Evolutionary conservation across 1,139 yeast genomes (phyloP), one percentile per base, ranked within the genome.

Genomic region (Zygosaccharomyces pseudobailii): DNA sequence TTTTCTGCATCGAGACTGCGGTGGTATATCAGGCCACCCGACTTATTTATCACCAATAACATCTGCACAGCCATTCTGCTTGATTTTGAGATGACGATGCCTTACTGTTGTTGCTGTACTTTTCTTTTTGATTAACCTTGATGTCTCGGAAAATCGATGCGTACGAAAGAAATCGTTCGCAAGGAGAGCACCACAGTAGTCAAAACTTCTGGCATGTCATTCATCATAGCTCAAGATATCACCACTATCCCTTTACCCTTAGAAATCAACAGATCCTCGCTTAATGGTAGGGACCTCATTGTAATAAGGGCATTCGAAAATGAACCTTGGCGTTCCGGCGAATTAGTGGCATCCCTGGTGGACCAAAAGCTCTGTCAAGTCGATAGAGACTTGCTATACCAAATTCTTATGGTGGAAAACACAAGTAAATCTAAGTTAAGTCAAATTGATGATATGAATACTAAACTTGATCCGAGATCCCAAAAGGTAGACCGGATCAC

Each of bases 1-100:
- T 83, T 68, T 1, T 81, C 83, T 2, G 80, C 76, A 34, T 73
- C 71, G 52, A 85, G 74, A 57, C 88, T 95, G 46, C 79, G 77
- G 59, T 87, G 96, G 67, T 87, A 92, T 7, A 92, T 78, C 40
- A 92, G 76, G 0, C 97, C 97, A 3, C 98, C 98, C 1, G 97
- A 94, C 60, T 80, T 83, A 65, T 86, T 85, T 42, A 84, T 74
- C 7, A 85, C 78, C 55, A 80, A 77, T 8, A 85, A 58, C 1
- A 88, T 76, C 58, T 80, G 82, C 7, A 84, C 71, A 52, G 76
- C 72, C 85, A 80, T 80, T 5, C 17, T 13, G 23, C 21, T 31
- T 9, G 19, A 21, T n/a, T 28, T 10, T 6, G 33, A 13, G 6
- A 6, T 6, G 9, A 7, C 5, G 27, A 17, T 25, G 13, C 6